Base-by-base conservation (phyloP, 805 yeast genomes). In the Myxozyma neglecta region DNA sequence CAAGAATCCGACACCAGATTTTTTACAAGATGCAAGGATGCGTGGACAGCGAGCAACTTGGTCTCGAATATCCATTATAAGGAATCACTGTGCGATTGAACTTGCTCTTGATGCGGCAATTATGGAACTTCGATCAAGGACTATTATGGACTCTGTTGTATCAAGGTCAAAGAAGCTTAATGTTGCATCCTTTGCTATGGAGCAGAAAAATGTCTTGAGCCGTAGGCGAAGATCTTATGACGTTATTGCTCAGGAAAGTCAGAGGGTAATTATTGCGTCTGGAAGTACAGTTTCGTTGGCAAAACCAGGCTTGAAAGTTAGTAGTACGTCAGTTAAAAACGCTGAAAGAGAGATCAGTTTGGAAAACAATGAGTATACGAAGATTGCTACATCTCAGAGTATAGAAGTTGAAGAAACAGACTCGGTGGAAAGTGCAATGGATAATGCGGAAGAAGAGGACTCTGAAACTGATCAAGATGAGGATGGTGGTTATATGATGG, bases 41-140 rank as follows among this genome's bases (percentile, higher is more conserved):
- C 81, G 96, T 64, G 99, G 98, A 0, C 94, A 96, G 0, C 78
- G 89, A 60, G 93, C 97, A 0, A 87, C 97, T 0, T 93, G 98
- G 97, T 96, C 97, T 0, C 89, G 90, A 70, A 74, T 94, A 4
- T 84, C 96, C 1, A 80, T 92, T 48, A 90, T 93, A 51, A 82
- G 86, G 67, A 93, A 94, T 72, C 97, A 90, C 71, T 91, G 97
- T 74, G 86, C 94, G 0, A 84, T 91, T 37, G 99, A 93, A 71
- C 87, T 93, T 73, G 88, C 91, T 0, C 77, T 93, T 45, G 98
- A 93, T 73, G 82, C 81, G 61, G 88, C 94, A 8, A 90, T 94
- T 10, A 79, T 51, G 4, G 67, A 57, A 32, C 51, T 64, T 29
- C 55, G 66, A 29, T 58, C 67, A 20, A 58, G 66, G 5, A 51